Base-by-base conservation (phyloP, 1,284 basidiomycete genomes). In the Leccinum pseudoinsigne region DNA sequence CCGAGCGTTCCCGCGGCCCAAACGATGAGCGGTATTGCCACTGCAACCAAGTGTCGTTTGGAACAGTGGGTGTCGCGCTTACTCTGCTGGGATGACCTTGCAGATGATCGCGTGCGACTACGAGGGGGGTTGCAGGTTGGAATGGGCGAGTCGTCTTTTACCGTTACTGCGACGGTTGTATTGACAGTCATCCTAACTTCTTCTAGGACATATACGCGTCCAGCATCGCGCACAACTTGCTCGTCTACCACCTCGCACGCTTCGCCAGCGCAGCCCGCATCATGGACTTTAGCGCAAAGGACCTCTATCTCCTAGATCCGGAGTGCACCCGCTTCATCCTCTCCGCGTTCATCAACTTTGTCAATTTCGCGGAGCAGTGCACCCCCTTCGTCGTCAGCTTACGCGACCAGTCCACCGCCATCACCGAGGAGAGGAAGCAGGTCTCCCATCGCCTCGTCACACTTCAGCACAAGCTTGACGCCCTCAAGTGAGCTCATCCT, bases 321-420 rank as follows among this genome's bases (percentile, higher is more conserved):
- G 82, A 86, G 38, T 85, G 94, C 26, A 90, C 93, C 0, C 80
- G 88, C n/a, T 81, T 84, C 57, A 81, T 92, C 54, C 82, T 97
- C 63, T 93, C 92, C 47, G 94, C 90, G 0, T 90, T 97, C 66
- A 90, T 96, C 80, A 97, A 97, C 77, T 94, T 95, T 75, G 86
- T 94, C 73, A 94, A 94, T 76, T 97, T 96, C 74, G 88, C 87
- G 31, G 87, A 90, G 67, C 89, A 93, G 68, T 88, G 88, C 67
- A 81, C 83, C 45, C 75, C 81, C 2, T 86, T 89, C 62, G 78
- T 91, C 21, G 80, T 80, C 57, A 80, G 83, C 14, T 76, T 93
- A n/a, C 81, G 85, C 31, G 82, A 87, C 12, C 80, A 82, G 56
- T 86, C 88, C 11, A 76, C 84, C n/a, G 74, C 80, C 7, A 70